Conservation (phyloP, 2,329 filamentous ascomycete species). For the Aspergillus fumigatus region DNA sequence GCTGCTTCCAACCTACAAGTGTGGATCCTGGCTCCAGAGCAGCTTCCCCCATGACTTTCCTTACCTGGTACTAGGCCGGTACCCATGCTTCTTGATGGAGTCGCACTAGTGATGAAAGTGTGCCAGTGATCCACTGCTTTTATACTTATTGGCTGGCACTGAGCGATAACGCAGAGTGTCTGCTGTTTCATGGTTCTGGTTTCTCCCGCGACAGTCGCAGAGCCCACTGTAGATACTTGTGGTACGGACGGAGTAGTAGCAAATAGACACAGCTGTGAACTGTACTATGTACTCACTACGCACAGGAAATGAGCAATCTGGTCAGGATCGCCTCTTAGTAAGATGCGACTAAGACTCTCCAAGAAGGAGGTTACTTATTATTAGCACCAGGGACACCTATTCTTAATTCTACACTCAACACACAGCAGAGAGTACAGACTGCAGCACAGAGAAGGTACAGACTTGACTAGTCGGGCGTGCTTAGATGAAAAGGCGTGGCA, state of each 20-base stretch:
- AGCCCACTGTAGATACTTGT: not conserved
- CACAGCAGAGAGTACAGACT: not conserved
- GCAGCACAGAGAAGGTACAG: not conserved
- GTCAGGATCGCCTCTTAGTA: not conserved
- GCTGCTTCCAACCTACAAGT: too few relatives aligned
- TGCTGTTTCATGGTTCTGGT: slow-evolving; percentile 18
- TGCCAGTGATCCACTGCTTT: not conserved
- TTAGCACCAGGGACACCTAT: not conserved
- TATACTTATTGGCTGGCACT: not conserved
- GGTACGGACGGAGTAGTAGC: too few relatives aligned
- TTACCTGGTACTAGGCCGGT: too few relatives aligned
- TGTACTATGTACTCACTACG: too few relatives aligned
- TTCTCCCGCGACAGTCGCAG: slow-evolving; percentile 17
- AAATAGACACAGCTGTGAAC: too few relatives aligned
- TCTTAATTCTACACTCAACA: not conserved
- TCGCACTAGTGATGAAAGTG: slow-evolving; percentile 1
- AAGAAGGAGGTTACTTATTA: not conserved
- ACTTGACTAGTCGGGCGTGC: not conserved
- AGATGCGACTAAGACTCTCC: not conserved
- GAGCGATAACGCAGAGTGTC: slow-evolving; percentile 2
- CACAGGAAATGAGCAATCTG: too few relatives aligned
- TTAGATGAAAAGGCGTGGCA: not conserved
- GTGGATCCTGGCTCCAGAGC: slow-evolving; percentile 10
- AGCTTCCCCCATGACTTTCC: not conserved
- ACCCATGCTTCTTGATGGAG: not conserved